These are phyloP conservation scores for Metschnikowia reukaufii DNA, from an alignment of 805 yeast genomes.

Conservation along the genomic window DNA sequence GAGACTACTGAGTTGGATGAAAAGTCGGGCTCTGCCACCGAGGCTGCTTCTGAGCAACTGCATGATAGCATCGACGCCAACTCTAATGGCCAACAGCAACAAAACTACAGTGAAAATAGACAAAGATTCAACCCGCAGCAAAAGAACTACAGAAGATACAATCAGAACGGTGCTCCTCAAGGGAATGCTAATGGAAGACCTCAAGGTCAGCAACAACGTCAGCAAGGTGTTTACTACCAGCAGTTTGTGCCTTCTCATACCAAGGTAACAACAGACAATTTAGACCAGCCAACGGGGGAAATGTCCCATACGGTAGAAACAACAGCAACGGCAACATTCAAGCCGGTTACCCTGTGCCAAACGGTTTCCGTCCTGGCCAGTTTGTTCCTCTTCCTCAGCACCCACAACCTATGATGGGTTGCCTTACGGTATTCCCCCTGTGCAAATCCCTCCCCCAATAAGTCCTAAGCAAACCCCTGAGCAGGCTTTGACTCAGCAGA, in stretches of 20 bases:
- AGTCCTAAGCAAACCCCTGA: conserved; percentile 47
- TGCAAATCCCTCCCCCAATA: conserved; percentile 46
- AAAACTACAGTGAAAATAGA: conserved; percentile 11
- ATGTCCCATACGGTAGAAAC: conserved; percentile 15
- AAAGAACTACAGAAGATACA: conserved; percentile 30
- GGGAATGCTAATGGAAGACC: conserved; percentile 24
- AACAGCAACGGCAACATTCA: conserved; percentile 24
- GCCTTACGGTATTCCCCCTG: conserved; percentile 21
- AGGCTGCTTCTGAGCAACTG: conserved; percentile 10
- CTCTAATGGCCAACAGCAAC: conserved; percentile 13
- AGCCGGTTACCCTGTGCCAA: conserved; percentile 15
- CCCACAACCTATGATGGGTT: conserved; percentile 26
- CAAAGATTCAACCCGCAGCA: conserved; percentile 21
- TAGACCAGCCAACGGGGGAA: conserved; percentile 20
- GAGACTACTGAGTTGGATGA: conserved; percentile 9
- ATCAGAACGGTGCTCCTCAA: conserved; percentile 21
- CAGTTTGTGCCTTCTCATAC: conserved; percentile 28
- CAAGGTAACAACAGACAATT: conserved; percentile 30
- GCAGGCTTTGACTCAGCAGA: conserved; percentile 54
- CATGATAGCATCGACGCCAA: conserved; percentile 8
- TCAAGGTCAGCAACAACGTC: conserved; percentile 21
- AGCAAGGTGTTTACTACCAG: conserved; percentile 29
- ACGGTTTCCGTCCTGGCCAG: conserved; percentile 21
- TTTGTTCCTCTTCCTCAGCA: conserved; percentile 25
- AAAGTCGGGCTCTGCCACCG: conserved; percentile 4